A percentile compares a stretch with the other conserved stretches of the same genome.
Conservation (phyloP, 2,329 filamentous ascomycete species). For the Aspergillus ustus region DNA sequence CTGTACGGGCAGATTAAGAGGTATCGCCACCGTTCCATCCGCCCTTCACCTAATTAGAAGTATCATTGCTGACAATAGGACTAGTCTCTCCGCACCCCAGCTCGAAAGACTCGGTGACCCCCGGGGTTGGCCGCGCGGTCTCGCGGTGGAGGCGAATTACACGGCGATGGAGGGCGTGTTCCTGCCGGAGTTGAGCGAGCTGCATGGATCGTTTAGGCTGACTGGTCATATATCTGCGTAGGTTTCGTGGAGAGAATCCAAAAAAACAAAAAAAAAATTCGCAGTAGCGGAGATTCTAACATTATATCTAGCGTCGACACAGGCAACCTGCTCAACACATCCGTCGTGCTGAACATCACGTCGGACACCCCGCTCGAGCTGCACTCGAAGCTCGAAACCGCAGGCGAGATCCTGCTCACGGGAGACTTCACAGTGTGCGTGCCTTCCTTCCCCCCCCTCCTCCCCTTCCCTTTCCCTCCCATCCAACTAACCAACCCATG, state of each 20-base stretch:
- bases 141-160: neutral
- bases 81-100: neutral
- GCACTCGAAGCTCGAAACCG: neutral
- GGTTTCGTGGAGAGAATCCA: neutral
- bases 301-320: neutral
- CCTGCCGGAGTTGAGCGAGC: neutral
- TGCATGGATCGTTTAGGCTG: neutral
- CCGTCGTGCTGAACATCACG: neutral
- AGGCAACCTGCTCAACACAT: neutral
- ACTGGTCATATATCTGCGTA: neutral
- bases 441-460: too few relatives aligned
- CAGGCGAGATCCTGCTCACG: neutral
- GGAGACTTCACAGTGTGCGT: neutral
- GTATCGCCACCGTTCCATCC: too few relatives aligned
- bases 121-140: too few relatives aligned
- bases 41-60: neutral
- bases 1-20: neutral
- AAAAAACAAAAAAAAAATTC: too few relatives aligned
- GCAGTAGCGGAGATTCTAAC: neutral
- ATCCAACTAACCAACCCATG: too few relatives aligned
- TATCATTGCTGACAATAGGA: too few relatives aligned
- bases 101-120: neutral
- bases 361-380: neutral
- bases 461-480: too few relatives aligned
- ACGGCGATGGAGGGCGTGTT: neutral